These are phyloP conservation scores for Suillus ampliporus DNA, from an alignment of 768 basidiomycete genomes.

Conservation along the genomic window DNA sequence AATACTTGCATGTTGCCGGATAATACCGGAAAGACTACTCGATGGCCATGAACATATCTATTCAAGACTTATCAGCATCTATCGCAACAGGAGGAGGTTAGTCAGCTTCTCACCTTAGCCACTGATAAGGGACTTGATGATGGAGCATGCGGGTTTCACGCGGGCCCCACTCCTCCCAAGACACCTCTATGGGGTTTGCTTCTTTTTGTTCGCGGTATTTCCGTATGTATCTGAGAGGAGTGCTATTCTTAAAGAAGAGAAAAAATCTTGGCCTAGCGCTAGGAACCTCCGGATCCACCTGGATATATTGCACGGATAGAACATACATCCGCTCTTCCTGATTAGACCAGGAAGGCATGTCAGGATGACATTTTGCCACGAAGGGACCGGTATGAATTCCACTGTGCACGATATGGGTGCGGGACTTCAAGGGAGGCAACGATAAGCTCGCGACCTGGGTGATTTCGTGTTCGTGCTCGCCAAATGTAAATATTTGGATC, in stretches of 20 bases:
- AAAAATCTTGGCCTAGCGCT: slow-evolving; percentile 23
- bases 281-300: slow-evolving; percentile 8
- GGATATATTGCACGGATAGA: slow-evolving; percentile 29
- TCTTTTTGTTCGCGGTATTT: not conserved
- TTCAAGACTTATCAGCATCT: not conserved
- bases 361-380: slow-evolving; percentile 27
- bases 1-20: slow-evolving; percentile 24
- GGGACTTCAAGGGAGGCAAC: slow-evolving; percentile 18
- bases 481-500: slow-evolving; percentile 51
- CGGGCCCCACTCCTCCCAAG: slow-evolving; percentile 49
- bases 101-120: slow-evolving; percentile 42
- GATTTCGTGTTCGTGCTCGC: slow-evolving; percentile 13
- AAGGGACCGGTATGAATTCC: slow-evolving; percentile 42
- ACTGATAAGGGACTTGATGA: slow-evolving; percentile 38
- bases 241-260: slow-evolving; percentile 41
- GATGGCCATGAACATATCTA: slow-evolving; percentile 50
- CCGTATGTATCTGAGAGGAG: slow-evolving; percentile 28
- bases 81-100: too few relatives aligned
- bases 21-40: slow-evolving; percentile 36
- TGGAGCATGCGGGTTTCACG: slow-evolving; percentile 39
- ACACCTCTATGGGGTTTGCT: slow-evolving; percentile 15
- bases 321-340: slow-evolving; percentile 30
- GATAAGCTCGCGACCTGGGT: slow-evolving; percentile 25
- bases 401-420: slow-evolving; percentile 23
- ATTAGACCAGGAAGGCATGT: slow-evolving; percentile 32